These are phyloP conservation scores for Potentilla sterilis DNA, from an alignment of 306 rosid species.

Conservation along the genomic window DNA sequence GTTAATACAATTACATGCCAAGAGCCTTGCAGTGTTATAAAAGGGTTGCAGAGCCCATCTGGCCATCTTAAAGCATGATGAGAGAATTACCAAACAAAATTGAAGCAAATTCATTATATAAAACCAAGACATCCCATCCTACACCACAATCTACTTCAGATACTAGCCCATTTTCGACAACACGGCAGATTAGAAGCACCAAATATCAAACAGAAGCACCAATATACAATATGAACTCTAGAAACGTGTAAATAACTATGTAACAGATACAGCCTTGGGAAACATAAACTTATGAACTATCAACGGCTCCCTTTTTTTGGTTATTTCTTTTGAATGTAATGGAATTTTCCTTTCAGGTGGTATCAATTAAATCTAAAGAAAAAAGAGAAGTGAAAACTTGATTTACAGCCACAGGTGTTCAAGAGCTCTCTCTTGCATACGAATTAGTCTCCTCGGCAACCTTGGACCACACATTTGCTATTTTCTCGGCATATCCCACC, in stretches of 20 bases:
- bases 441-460: slow-evolving; percentile 76
- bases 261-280: slow-evolving; percentile 27
- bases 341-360: slow-evolving; percentile 23
- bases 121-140: neutral
- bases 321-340: slow-evolving; percentile 33
- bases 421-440: slow-evolving; percentile 54
- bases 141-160: neutral
- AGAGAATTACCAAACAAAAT: neutral
- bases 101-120: neutral
- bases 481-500: slow-evolving; percentile 97
- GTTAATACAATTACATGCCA: neutral
- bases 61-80: neutral
- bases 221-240: slow-evolving; percentile 24
- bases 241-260: slow-evolving; percentile 17
- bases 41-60: neutral
- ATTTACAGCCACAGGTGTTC: slow-evolving; percentile 44
- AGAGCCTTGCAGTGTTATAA: neutral
- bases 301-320: slow-evolving; percentile 9
- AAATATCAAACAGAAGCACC: slow-evolving; percentile 17
- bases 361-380: slow-evolving; percentile 19
- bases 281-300: slow-evolving; percentile 22
- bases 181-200: neutral
- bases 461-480: slow-evolving; percentile 83
- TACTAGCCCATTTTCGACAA: neutral
- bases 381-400: slow-evolving; percentile 9